Evolutionary conservation across 768 basidiomycete genomes (phyloP).

Genomic region (Rhodotorula kratochvilovae): DNA sequence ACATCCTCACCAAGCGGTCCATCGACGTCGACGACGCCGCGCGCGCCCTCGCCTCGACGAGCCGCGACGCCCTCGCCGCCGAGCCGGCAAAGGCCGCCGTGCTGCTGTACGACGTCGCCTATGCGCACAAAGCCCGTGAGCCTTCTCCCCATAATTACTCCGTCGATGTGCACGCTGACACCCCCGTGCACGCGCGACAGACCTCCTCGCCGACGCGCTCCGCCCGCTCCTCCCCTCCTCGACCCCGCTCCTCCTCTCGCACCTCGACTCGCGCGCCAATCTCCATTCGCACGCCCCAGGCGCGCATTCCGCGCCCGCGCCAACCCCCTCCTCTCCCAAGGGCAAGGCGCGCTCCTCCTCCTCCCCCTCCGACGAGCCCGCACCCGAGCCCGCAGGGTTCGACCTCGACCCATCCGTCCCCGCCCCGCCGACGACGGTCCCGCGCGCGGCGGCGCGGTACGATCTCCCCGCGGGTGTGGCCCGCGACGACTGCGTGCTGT

Average conservation of each 20-base stretch:
- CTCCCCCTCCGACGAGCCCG: neutral
- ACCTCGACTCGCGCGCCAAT: constrained; percentile 32
- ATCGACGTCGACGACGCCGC: constrained; percentile 55
- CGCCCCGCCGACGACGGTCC: constrained; percentile 27
- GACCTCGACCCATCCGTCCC: constrained; percentile 10
- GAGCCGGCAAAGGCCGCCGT: constrained; percentile 50
- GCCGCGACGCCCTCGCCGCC: neutral
- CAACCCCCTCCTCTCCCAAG: neutral
- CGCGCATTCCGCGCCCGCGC: neutral
- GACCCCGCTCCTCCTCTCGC: constrained; percentile 43
- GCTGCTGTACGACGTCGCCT: constrained; percentile 72
- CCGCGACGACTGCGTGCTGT: constrained; percentile 48
- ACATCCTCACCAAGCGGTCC: constrained; percentile 74
- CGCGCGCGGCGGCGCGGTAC: constrained; percentile 15
- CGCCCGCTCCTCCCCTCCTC: constrained; percentile 37
- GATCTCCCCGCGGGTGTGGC: constrained; percentile 23
- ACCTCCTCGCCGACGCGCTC: constrained; percentile 17
- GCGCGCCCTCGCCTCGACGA: constrained; percentile 35
- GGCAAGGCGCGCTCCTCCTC: constrained; percentile 11
- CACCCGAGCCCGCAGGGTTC: neutral
- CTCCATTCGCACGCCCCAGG: neutral
- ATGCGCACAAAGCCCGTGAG: constrained; percentile 67
- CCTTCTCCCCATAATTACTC: too few species aligned
- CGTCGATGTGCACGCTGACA: too few species aligned
- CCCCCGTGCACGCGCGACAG: neutral